Evolutionary conservation across 441 rosid genomes (phyloP), one percentile per base, ranked within the genome.

Genomic region (Eruca vesicaria): DNA sequence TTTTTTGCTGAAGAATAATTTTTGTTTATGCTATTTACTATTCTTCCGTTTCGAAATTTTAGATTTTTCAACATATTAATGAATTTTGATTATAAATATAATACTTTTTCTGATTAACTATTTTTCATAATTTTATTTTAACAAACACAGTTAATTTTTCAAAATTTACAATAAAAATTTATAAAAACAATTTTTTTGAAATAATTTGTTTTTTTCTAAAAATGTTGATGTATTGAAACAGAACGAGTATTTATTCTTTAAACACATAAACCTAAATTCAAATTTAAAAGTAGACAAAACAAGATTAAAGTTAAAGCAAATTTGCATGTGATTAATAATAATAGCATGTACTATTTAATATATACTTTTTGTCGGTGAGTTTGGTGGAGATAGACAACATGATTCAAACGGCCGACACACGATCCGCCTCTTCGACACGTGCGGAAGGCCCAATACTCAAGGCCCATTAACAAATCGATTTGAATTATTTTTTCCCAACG

Each of bases 401-500:
- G 12, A 29, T 33, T 63, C 55, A 53, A 26, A 16, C 63, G 68
- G 36, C 68, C 63, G 63, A 67, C 78, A 75, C 32, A 23, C 56
- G 11, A 48, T 16, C 12, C 18, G 68, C 14, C 16, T 26, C 20
- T 12, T 19, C 9, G 56, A 60, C 68, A 74, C 55, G 63, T 74
- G 73, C 33, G 57, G 7, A 18, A 3, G 58, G 76, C 72, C 80
- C 72, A 65, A 58, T 58, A 59, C 4, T 0, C 0, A n/a, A 60
- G 76, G 81, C 81, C 78, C 81, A 61, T 14, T 32, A 68, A 55
- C 0, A 3, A 52, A 67, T 16, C 6, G 56, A 7, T 57, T 26
- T 57, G 33, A 23, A 57, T 56, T 23, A 0, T 56, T 4, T 32
- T 5, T 21, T 16, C 55, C 61, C 15, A 63, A 31, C 31, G 72